Evolutionary conservation across 176 grass and related monocot genomes (phyloP).

Genomic region (Oryza coarctata): DNA sequence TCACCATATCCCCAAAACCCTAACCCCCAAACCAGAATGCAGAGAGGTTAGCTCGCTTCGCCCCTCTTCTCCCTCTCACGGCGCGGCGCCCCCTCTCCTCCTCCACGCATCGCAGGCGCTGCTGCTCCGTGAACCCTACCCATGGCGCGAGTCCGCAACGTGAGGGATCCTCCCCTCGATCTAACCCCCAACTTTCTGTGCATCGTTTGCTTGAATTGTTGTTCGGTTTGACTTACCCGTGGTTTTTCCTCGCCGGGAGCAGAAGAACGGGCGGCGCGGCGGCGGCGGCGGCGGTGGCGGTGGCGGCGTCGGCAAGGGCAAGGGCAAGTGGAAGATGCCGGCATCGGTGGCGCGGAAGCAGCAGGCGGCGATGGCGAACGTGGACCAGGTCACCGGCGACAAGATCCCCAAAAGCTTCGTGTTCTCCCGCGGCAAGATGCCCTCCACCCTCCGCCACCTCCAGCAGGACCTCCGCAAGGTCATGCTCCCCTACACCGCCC

Average conservation of each 20-base stretch:
- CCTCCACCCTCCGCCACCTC: constrained; percentile 70
- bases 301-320: constrained; percentile 13
- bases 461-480: constrained; percentile 73
- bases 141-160: constrained; percentile 41
- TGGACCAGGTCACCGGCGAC: constrained; percentile 78
- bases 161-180: not conserved
- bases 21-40: not conserved
- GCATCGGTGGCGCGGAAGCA: constrained; percentile 62
- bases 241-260: not conserved
- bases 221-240: not conserved
- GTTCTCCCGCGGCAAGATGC: constrained; percentile 78
- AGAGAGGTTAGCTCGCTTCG: not conserved
- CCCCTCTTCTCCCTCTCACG: not conserved
- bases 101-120: not conserved
- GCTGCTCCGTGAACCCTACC: not conserved
- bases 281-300: not conserved
- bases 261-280: constrained; percentile 15
- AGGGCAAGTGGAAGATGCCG: constrained; percentile 32
- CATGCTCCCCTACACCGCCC: constrained; percentile 63
- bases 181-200: not conserved
- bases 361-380: constrained; percentile 43
- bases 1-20: not conserved
- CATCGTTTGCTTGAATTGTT: not conserved
- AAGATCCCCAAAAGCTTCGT: constrained; percentile 97
- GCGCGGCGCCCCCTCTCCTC: too few species aligned